These are phyloP conservation scores for Kentomonas sorsogonicus DNA, from an alignment of 208 protist species.

Conservation along the genomic window DNA sequence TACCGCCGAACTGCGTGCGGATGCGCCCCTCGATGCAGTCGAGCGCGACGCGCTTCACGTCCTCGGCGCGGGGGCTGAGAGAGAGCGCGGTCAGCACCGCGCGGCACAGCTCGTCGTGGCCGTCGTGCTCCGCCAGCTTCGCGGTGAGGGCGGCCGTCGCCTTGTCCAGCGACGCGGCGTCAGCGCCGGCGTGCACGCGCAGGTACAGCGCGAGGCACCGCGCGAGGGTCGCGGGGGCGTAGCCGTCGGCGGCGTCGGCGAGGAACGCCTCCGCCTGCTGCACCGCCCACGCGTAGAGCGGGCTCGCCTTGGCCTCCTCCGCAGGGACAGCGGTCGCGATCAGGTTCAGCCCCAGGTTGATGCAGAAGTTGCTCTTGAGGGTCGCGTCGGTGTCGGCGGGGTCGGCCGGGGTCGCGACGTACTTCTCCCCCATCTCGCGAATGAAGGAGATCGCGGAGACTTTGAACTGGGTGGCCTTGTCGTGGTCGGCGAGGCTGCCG, in stretches of 20 bases:
- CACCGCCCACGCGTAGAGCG: conserved; percentile 54
- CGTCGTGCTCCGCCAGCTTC: conserved; percentile 45
- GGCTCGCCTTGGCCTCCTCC: conserved; percentile 14
- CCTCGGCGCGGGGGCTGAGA: conserved; percentile 36
- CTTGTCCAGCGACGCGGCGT: conserved; percentile 12
- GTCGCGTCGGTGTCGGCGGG: conserved; percentile 10
- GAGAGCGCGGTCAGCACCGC: conserved; percentile 58
- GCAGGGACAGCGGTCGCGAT: conserved; percentile 14
- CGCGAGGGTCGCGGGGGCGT: conserved; percentile 38
- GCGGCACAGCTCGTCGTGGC: conserved; percentile 65
- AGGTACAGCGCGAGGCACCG: conserved; percentile 43
- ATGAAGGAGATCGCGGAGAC: conserved; percentile 27
- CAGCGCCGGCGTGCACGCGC: conserved; percentile 19
- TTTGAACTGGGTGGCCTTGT: conserved; percentile 16
- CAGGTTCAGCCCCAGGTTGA: conserved; percentile 25
- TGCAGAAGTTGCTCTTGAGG: conserved; percentile 28
- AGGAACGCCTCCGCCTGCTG: conserved; percentile 51
- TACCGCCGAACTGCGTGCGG: conserved; percentile 71
- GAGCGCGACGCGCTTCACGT: conserved; percentile 48
- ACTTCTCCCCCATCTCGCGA: conserved; percentile 20
- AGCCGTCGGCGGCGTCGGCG: conserved; percentile 13
- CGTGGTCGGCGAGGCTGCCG: conserved; percentile 31
- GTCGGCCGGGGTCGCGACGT: conserved; percentile 1
- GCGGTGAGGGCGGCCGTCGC: conserved; percentile 39
- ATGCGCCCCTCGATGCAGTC: conserved; percentile 61